Evolutionary conservation across 768 basidiomycete genomes (phyloP).

Genomic region (Psilocybe tampanensis): DNA sequence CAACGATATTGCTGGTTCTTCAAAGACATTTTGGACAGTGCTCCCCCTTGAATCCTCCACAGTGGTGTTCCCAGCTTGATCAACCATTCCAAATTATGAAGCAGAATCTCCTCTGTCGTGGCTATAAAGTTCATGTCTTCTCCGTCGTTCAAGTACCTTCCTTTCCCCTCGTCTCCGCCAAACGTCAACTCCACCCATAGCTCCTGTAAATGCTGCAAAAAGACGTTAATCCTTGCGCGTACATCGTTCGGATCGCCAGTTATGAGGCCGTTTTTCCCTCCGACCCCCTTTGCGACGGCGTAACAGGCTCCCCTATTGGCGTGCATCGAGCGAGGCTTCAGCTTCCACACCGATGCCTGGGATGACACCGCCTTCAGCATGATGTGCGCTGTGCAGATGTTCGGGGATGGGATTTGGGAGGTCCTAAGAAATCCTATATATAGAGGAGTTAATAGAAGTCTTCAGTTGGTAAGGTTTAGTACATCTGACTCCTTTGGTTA

Average conservation of each 20-base stretch:
- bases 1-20: not conserved
- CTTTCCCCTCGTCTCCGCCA: constrained; percentile 5
- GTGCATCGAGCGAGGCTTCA: constrained; percentile 7
- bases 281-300: constrained; percentile 4
- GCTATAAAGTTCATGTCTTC: constrained; percentile 8
- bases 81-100: constrained; percentile 5
- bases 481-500: no score
- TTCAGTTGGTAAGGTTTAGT: no score
- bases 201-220: not conserved
- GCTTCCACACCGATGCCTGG: not conserved
- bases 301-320: constrained; percentile 8
- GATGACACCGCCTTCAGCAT: not conserved
- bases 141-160: not conserved
- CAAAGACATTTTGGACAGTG: not conserved
- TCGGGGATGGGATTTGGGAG: no score
- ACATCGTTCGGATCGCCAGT: not conserved
- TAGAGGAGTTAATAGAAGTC: no score
- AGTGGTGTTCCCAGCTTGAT: not conserved
- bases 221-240: not conserved
- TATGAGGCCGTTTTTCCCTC: not conserved
- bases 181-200: constrained; percentile 5
- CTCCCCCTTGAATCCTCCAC: constrained; percentile 2
- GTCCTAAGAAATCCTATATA: no score
- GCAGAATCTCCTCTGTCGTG: constrained; percentile 1
- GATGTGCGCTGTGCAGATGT: no score